Conservation (phyloP, 1,284 basidiomycete genomes). For the Puccinia horiana region DNA sequence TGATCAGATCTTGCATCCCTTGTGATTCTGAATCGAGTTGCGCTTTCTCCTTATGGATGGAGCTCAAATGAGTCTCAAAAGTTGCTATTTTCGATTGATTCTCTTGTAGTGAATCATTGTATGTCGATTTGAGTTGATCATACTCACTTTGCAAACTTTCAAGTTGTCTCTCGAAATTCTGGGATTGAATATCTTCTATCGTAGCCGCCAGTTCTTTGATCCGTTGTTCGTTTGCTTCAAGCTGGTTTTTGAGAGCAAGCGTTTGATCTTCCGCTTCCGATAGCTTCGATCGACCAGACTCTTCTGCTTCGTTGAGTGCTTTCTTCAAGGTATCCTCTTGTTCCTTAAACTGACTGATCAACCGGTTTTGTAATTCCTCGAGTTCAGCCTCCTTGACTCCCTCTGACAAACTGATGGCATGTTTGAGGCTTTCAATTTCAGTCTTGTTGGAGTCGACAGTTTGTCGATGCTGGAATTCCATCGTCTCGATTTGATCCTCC, state of each 20-base stretch:
- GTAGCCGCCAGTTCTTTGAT: background rate
- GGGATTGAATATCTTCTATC: conserved; percentile 7
- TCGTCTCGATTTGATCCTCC: conserved; percentile 31
- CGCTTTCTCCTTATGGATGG: conserved; percentile 6
- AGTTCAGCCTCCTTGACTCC: conserved; percentile 1
- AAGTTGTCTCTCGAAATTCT: conserved; percentile 13
- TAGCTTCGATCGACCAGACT: conserved; percentile 13
- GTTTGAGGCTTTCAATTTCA: conserved; percentile 19
- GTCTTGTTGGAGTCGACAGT: background rate
- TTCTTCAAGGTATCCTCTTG: conserved; percentile 22
- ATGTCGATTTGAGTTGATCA: conserved; percentile 15
- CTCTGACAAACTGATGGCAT: conserved; percentile 1
- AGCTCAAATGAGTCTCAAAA: conserved; percentile 12
- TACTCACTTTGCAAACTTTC: background rate
- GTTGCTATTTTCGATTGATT: background rate
- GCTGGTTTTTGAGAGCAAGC: background rate
- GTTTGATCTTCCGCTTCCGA: background rate
- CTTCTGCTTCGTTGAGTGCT: conserved; percentile 7
- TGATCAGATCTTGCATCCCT: conserved; percentile 12
- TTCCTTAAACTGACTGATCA: background rate
- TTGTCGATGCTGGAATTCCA: conserved; percentile 14
- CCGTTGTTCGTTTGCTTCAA: conserved; percentile 7
- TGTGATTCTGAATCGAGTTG: background rate
- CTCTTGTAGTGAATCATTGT: background rate
- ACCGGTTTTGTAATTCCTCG: background rate